A percentile compares a stretch with the other conserved stretches of the same genome.
Evolutionary conservation across 179 eudicot species (phyloP).

Genomic region (Silene vulgaris): DNA sequence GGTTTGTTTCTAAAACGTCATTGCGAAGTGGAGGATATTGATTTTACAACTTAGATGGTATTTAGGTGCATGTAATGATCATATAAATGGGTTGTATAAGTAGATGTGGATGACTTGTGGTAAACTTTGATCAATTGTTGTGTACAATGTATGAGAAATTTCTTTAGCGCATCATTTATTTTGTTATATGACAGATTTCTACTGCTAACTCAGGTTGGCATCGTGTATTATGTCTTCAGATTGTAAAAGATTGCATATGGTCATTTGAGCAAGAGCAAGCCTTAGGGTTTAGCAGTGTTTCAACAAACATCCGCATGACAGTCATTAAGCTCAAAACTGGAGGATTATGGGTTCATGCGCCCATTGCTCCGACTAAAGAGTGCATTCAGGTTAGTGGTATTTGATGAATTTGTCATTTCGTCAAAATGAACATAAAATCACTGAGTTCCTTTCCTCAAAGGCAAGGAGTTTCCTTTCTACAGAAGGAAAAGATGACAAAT

Average conservation of each 20-base stretch:
- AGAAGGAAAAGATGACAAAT: no score
- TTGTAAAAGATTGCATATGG: slow-evolving; percentile 78
- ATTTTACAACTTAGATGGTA: no score
- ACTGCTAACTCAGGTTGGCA: background rate
- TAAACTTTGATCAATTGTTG: background rate
- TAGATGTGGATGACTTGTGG: background rate
- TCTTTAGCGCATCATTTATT: no score
- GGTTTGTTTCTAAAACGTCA: no score
- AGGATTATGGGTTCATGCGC: slow-evolving; percentile 97
- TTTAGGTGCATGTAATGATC: no score
- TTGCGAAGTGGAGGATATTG: no score
- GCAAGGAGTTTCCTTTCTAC: no score
- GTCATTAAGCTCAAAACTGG: slow-evolving; percentile 98
- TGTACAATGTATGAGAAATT: no score
- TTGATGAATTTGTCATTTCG: no score
- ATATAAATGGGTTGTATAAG: no score
- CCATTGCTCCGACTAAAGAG: slow-evolving; percentile 95
- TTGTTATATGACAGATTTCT: background rate
- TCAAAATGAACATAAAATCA: no score
- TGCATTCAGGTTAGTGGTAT: slow-evolving; percentile 66
- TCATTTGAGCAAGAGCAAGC: slow-evolving; percentile 97
- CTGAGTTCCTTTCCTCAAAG: no score
- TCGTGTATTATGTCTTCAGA: slow-evolving; percentile 32
- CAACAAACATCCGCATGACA: slow-evolving; percentile 92
- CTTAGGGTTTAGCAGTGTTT: slow-evolving; percentile 92